Percentiles rank a stretch among this genome's conserved stretches.
These are phyloP conservation scores for Aphanomyces cochlioides DNA, from an alignment of 352 stramenopile species.

Conservation along the genomic window DNA sequence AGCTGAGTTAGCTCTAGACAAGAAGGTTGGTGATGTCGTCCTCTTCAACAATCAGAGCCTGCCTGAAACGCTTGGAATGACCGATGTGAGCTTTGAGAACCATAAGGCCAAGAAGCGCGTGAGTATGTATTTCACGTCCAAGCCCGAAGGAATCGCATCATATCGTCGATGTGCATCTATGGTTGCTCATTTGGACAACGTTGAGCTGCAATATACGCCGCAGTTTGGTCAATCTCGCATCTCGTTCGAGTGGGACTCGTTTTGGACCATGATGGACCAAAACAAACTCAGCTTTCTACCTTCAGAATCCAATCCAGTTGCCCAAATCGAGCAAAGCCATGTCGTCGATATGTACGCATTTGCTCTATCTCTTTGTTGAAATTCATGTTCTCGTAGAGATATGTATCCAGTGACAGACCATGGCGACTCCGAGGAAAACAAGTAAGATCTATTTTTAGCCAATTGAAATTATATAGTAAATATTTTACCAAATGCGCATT, in stretches of 20 bases:
- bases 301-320: not conserved
- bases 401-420: too few relatives aligned
- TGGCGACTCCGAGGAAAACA: too few relatives aligned
- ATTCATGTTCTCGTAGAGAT: too few relatives aligned
- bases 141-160: slow-evolving; percentile 22
- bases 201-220: slow-evolving; percentile 27
- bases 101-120: slow-evolving; percentile 23
- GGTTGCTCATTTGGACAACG: slow-evolving; percentile 10
- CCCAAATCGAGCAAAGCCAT: not conserved
- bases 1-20: slow-evolving; percentile 13
- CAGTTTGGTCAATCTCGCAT: slow-evolving; percentile 30
- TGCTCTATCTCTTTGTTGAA: not conserved
- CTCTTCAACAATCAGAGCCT: slow-evolving; percentile 25
- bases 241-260: slow-evolving; percentile 25
- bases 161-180: slow-evolving; percentile 18
- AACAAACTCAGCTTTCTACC: slow-evolving; percentile 6
- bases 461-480: too few relatives aligned
- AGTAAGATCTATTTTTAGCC: too few relatives aligned
- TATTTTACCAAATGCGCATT: too few relatives aligned
- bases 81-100: slow-evolving; percentile 29
- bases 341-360: not conserved
- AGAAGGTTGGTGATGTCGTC: slow-evolving; percentile 24
- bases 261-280: slow-evolving; percentile 25
- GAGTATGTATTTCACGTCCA: slow-evolving; percentile 31
- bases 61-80: not conserved